phyloP scores from a whole-genome alignment of 768 basidiomycete genomes.

The Dentipellis sp. region DNA sequence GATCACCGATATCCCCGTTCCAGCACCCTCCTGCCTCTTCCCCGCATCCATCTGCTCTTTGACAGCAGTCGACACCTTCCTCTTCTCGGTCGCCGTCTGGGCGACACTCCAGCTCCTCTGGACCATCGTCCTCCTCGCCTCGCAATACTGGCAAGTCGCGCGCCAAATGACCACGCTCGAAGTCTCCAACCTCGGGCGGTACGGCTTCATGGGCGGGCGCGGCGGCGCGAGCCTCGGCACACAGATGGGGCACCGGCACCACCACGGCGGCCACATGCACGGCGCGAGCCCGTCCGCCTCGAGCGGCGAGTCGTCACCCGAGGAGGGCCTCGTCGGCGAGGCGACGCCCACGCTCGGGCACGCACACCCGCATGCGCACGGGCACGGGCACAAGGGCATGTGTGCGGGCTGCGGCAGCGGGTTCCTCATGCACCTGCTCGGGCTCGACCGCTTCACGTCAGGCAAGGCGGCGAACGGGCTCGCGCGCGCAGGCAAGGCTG shows the following conservation, averaged over 20 bases:
- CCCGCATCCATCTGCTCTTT: conserved; percentile 62
- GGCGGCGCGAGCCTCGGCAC: conserved; percentile 55
- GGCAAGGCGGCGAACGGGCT: conserved; percentile 86
- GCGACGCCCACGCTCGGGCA: conserved; percentile 9
- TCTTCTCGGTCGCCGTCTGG: conserved; percentile 77
- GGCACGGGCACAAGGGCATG: conserved; percentile 30
- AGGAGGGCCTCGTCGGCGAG: conserved; percentile 39
- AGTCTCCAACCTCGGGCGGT: conserved; percentile 90
- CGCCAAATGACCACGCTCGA: conserved; percentile 95
- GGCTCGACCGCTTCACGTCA: conserved; percentile 89
- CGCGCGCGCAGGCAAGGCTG: conserved; percentile 59
- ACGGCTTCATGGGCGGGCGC: conserved; percentile 94
- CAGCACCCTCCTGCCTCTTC: conserved; percentile 58
- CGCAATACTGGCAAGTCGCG: conserved; percentile 87
- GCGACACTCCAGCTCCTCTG: conserved; percentile 90
- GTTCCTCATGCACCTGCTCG: conserved; percentile 86
- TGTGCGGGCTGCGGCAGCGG: conserved; percentile 36
- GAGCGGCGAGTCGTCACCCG: conserved; percentile 11
- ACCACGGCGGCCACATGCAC: conserved; percentile 24
- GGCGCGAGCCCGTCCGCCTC: background rate
- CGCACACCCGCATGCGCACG: conserved; percentile 33
- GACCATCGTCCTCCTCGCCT: conserved; percentile 80
- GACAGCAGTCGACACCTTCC: conserved; percentile 70
- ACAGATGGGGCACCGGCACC: conserved; percentile 79
- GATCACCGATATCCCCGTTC: conserved; percentile 26